These are phyloP conservation scores for Pythium graminicola DNA, from an alignment of 352 stramenopile species.

Conservation along the genomic window DNA sequence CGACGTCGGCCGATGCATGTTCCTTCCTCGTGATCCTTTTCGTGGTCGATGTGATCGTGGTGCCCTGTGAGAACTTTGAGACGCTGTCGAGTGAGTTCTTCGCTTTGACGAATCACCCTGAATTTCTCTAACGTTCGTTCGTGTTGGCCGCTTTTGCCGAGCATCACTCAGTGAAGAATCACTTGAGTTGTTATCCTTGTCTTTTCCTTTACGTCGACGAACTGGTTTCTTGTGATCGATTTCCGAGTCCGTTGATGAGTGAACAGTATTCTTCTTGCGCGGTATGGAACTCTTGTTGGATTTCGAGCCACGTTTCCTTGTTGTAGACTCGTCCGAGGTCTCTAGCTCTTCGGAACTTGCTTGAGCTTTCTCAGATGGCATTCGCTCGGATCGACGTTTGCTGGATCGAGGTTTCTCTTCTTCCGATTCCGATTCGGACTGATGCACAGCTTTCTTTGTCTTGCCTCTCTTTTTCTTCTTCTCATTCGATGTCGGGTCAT, in stretches of 20 bases:
- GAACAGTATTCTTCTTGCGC: background rate
- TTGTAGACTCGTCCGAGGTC: background rate
- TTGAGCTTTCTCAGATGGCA: background rate
- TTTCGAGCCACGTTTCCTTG: background rate
- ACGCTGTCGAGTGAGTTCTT: background rate
- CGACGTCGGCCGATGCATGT: background rate
- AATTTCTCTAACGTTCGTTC: background rate
- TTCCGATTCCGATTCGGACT: constrained; percentile 1
- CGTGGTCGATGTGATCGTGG: background rate
- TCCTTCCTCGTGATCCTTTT: background rate
- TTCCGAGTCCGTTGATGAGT: constrained; percentile 5
- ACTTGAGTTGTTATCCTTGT: background rate
- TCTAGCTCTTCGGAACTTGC: background rate
- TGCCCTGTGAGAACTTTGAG: constrained; percentile 2
- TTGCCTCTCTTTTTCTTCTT: background rate
- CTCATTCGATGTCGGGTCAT: constrained; percentile 13
- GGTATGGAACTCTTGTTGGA: no score
- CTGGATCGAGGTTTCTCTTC: background rate
- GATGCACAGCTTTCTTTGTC: background rate
- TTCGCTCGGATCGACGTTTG: background rate
- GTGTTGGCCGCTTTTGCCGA: background rate
- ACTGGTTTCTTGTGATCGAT: background rate
- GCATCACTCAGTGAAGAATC: background rate
- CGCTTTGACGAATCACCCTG: background rate
- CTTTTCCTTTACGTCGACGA: background rate